These are phyloP conservation scores for Meredithiella fracta DNA, from an alignment of 2,329 filamentous ascomycete species.

Conservation along the genomic window DNA sequence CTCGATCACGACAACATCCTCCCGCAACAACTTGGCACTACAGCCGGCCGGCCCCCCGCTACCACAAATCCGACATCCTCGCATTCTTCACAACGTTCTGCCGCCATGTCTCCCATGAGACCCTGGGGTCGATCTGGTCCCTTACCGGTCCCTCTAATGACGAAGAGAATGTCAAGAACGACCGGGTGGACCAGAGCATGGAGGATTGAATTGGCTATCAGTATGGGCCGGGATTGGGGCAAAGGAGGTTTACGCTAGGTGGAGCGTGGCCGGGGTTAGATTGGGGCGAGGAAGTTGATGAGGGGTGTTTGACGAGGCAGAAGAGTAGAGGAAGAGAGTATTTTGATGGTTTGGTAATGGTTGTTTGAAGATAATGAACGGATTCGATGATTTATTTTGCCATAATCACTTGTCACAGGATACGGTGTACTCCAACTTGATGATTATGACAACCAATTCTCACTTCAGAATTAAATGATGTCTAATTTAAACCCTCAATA, in stretches of 20 bases:
- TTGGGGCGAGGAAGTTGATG: neutral
- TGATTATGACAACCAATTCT: neutral
- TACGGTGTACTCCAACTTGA: neutral
- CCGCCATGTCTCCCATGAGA: neutral
- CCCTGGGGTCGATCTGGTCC: neutral
- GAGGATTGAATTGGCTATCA: neutral
- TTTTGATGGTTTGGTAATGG: neutral
- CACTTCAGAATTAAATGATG: neutral
- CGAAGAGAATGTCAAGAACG: neutral
- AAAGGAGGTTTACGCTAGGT: neutral
- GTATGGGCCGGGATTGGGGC: constrained; percentile 5
- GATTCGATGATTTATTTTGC: no score
- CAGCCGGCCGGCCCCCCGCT: neutral
- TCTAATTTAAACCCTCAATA: no score
- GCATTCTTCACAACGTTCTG: neutral
- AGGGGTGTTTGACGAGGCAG: neutral
- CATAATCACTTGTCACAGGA: no score
- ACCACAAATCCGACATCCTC: neutral
- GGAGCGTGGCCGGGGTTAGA: neutral
- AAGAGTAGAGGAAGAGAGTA: neutral
- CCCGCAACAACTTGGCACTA: neutral
- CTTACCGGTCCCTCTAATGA: neutral
- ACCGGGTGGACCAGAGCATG: neutral
- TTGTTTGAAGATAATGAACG: neutral
- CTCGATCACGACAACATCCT: neutral